These are phyloP conservation scores for Sphaceloma murrayae DNA, from an alignment of 2,329 filamentous ascomycete species.

Conservation along the genomic window DNA sequence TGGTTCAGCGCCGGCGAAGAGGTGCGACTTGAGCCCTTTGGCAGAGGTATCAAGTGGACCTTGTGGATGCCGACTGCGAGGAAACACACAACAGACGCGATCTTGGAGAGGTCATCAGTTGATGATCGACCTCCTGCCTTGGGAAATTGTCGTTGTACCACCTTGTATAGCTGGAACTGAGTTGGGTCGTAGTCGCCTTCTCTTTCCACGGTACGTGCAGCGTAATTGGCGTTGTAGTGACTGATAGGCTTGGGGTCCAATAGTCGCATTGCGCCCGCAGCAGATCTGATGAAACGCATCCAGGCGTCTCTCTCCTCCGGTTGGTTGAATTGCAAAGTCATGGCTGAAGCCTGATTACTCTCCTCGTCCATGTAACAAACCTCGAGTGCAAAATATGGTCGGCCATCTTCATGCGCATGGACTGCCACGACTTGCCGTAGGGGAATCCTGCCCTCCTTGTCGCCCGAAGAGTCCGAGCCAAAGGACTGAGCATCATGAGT, in stretches of 20 bases:
- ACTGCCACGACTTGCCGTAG: constrained; percentile 58
- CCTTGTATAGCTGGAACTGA: constrained; percentile 59
- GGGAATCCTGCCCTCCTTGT: constrained; percentile 49
- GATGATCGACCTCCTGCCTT: constrained; percentile 50
- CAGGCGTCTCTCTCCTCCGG: constrained; percentile 56
- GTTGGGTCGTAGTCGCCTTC: constrained; percentile 60
- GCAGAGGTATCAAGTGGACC: constrained; percentile 57
- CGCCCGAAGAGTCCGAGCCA: constrained; percentile 40
- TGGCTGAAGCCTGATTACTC: constrained; percentile 48
- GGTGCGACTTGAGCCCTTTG: constrained; percentile 45
- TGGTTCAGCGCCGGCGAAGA: constrained; percentile 43
- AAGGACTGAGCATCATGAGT: constrained; percentile 51
- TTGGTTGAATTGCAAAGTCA: constrained; percentile 56
- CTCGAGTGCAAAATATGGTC: constrained; percentile 57
- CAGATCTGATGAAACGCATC: constrained; percentile 52
- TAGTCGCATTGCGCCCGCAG: constrained; percentile 47
- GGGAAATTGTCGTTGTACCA: constrained; percentile 51
- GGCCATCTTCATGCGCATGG: constrained; percentile 57
- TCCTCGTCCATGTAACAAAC: constrained; percentile 60
- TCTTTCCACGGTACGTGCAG: constrained; percentile 52
- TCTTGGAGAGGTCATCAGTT: constrained; percentile 56
- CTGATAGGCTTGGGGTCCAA: constrained; percentile 46
- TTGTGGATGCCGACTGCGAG: constrained; percentile 61
- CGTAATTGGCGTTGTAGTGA: constrained; percentile 52
- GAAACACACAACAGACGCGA: constrained; percentile 56